Conservation (phyloP, 805 yeast genomes). For the Cephaloascus albidus region DNA sequence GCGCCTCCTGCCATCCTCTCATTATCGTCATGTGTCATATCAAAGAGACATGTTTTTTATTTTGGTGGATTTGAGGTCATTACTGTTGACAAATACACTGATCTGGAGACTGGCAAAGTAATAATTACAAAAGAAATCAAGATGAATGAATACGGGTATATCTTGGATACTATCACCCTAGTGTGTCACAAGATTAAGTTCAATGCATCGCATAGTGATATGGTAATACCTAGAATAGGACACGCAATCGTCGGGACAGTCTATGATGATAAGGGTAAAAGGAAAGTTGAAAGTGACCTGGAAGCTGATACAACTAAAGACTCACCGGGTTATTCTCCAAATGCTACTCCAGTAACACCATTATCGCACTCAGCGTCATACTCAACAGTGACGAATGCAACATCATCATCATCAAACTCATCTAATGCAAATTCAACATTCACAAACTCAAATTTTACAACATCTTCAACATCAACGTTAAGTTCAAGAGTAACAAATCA, state of each 20-base stretch:
- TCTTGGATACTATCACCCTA: conserved; percentile 43
- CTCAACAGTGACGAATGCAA: background rate
- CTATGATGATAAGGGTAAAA: background rate
- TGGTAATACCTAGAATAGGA: background rate
- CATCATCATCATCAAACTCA: background rate
- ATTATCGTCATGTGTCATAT: conserved; percentile 38
- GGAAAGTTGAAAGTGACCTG: background rate
- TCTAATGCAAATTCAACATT: background rate
- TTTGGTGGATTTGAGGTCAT: conserved; percentile 58
- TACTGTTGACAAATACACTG: background rate
- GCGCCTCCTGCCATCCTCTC: conserved; percentile 46
- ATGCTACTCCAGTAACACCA: too few relatives aligned
- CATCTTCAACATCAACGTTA: background rate
- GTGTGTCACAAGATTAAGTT: background rate
- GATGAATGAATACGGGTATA: conserved; percentile 45
- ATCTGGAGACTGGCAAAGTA: conserved; percentile 14
- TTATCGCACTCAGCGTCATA: background rate
- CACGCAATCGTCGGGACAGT: background rate
- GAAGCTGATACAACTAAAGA: background rate
- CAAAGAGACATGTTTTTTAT: conserved; percentile 47
- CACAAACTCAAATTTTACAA: background rate
- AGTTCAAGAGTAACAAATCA: background rate
- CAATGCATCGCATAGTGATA: background rate
- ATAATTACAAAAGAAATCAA: conserved; percentile 29
- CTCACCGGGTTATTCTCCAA: too few relatives aligned